Conservation (phyloP, 2,329 filamentous ascomycete species). For the Beauveria caledonica region DNA sequence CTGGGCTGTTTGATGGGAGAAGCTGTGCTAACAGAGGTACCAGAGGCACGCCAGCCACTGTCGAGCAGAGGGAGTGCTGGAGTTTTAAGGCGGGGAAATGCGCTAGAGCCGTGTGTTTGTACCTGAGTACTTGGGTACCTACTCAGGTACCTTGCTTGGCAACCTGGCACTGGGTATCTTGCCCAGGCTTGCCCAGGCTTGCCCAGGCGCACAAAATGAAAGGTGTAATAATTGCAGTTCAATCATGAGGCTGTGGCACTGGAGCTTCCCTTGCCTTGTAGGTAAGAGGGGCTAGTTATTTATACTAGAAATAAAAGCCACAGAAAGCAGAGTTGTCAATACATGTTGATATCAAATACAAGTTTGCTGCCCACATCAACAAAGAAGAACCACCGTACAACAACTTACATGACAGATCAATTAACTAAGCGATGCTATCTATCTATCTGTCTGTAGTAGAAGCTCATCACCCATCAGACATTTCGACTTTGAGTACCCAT, state of each 20-base stretch:
- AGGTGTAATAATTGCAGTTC: not conserved
- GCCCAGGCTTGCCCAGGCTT: too few species aligned
- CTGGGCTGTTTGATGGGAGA: not conserved
- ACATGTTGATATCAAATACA: too few species aligned
- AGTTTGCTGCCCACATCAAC: not conserved
- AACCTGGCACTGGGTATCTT: too few species aligned
- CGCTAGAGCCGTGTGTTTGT: not conserved
- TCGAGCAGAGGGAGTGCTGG: too few species aligned
- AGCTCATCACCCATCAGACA: not conserved
- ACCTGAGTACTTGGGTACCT: not conserved
- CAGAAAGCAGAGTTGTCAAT: not conserved
- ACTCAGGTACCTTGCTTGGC: not conserved
- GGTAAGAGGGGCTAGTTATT: not conserved
- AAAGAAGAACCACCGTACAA: not conserved
- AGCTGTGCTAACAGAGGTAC: not conserved
- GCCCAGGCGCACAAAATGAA: not conserved
- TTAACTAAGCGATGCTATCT: too few species aligned
- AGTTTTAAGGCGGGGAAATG: conserved; percentile 1
- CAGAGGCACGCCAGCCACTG: not conserved
- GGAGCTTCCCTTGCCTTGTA: not conserved
- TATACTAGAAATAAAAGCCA: not conserved
- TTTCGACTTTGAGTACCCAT: not conserved
- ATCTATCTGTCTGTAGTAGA: too few species aligned
- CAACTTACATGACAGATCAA: not conserved
- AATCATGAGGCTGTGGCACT: not conserved